Evolutionary conservation across 2,329 filamentous ascomycete species (phyloP).

Genomic region (Xylaria polymorpha): DNA sequence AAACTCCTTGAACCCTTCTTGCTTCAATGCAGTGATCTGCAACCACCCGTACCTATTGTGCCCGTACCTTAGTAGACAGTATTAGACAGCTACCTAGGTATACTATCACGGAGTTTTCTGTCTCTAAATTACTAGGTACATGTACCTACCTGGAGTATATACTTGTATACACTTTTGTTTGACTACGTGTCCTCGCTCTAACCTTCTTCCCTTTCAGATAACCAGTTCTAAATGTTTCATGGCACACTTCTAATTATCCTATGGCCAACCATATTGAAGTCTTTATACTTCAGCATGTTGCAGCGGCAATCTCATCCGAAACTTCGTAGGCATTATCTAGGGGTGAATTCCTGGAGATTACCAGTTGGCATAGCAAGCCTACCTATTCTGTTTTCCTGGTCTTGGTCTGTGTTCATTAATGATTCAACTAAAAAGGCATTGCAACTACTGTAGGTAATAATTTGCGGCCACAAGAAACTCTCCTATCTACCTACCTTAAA

Average conservation of each 20-base stretch:
- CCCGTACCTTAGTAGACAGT: too few relatives aligned
- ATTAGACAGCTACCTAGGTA: too few relatives aligned
- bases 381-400: background rate
- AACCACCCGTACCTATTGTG: too few relatives aligned
- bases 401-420: background rate
- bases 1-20: too few relatives aligned
- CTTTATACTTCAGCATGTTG: background rate
- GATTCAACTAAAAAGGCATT: background rate
- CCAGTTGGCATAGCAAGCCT: background rate
- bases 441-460: background rate
- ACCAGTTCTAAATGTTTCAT: background rate
- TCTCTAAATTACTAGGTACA: too few relatives aligned
- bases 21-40: too few relatives aligned
- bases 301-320: background rate
- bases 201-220: background rate
- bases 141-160: too few relatives aligned
- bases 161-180: too few relatives aligned
- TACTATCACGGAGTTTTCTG: too few relatives aligned
- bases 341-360: background rate
- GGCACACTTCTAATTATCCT: too few relatives aligned
- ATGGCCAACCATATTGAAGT: background rate
- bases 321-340: too few relatives aligned
- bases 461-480: background rate
- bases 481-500: background rate
- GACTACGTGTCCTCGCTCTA: background rate